Evolutionary conservation across 306 rosid genomes (phyloP).

Genomic region (Pyrus bretschneideri): DNA sequence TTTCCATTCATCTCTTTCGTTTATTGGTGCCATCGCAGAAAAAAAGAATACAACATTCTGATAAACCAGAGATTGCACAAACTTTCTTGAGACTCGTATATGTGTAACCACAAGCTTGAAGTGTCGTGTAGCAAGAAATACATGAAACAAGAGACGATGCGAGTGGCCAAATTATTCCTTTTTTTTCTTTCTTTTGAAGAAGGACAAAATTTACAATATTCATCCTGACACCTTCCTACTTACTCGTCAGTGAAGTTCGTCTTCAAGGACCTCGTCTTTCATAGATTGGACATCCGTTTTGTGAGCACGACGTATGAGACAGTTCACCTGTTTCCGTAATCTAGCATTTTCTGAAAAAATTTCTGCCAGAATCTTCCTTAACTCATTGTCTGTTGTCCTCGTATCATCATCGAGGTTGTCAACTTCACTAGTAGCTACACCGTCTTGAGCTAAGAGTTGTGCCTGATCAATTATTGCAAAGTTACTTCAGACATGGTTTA

Average conservation of each 20-base stretch:
- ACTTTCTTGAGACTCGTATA: slow-evolving; percentile 3
- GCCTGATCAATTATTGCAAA: slow-evolving; percentile 42
- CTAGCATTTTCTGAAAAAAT: slow-evolving; percentile 61
- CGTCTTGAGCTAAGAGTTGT: slow-evolving; percentile 44
- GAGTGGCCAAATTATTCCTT: not conserved
- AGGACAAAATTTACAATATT: slow-evolving; percentile 23
- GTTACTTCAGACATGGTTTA: not conserved
- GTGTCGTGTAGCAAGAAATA: slow-evolving; percentile 27
- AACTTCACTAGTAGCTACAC: slow-evolving; percentile 28
- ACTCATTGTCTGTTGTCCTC: slow-evolving; percentile 38
- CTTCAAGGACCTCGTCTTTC: slow-evolving; percentile 29
- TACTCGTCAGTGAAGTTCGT: slow-evolving; percentile 31
- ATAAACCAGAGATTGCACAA: not conserved
- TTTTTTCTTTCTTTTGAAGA: not conserved
- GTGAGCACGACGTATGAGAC: slow-evolving; percentile 35
- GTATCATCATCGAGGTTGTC: slow-evolving; percentile 22
- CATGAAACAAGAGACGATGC: slow-evolving; percentile 20
- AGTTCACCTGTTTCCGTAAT: slow-evolving; percentile 79
- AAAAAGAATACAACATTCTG: not conserved
- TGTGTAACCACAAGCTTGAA: slow-evolving; percentile 3
- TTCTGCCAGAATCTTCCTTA: slow-evolving; percentile 59
- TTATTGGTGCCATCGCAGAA: slow-evolving; percentile 17
- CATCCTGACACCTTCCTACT: slow-evolving; percentile 33
- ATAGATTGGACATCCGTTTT: slow-evolving; percentile 31
- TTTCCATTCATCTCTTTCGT: slow-evolving; percentile 13